Base-by-base conservation (phyloP, 768 basidiomycete genomes). In the Multifurca ochricompacta region DNA sequence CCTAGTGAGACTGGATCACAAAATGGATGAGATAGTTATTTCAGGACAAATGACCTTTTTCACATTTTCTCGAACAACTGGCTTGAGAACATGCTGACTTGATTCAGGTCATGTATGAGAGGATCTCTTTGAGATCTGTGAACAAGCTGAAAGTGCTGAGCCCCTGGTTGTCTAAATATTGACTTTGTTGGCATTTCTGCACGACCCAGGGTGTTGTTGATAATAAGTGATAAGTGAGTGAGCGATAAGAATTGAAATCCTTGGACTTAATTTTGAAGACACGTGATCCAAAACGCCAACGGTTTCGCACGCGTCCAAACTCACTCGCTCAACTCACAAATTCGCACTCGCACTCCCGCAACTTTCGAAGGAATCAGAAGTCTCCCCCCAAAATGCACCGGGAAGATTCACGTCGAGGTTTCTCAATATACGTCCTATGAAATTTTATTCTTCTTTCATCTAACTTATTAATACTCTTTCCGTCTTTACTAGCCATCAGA, bases 51-150 rank as follows among this genome's bases (percentile, higher is more conserved):
- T 40, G 23, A 82, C 83, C 73, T 88, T 89, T 71, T 77, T 81
- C 18, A 71, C 68, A 66, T 91, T 92, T 49, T 78, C 80, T 60
- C 86, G 76, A 62, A 82, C 78, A 53, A 98, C 76, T 6, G 82
- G 77, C 66, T 91, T 95, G 42, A 98, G 75, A n/a, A 99, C 93
- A 67, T 91, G 84, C 58, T 82, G 78, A 48, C 83, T 83, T 0
- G 91, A 54, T 92, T 89, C 2, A 91, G 82, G 63, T 98, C 94
- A 64, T 98, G 86, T 60, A 93, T 91, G 45, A 95, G 80, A 2
- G 96, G 96, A 71, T 98, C 96, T 40, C 95, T 75, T 65, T 93
- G 93, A 7, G 94, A 97, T 56, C 96, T 80, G 67, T 98, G 92
- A 19, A 99, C 94, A 35, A 99, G 87, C 72, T 97, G 94, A 63